Evolutionary conservation across 164 flowering plant species (phyloP).

Genomic region (Litsea cubeba): DNA sequence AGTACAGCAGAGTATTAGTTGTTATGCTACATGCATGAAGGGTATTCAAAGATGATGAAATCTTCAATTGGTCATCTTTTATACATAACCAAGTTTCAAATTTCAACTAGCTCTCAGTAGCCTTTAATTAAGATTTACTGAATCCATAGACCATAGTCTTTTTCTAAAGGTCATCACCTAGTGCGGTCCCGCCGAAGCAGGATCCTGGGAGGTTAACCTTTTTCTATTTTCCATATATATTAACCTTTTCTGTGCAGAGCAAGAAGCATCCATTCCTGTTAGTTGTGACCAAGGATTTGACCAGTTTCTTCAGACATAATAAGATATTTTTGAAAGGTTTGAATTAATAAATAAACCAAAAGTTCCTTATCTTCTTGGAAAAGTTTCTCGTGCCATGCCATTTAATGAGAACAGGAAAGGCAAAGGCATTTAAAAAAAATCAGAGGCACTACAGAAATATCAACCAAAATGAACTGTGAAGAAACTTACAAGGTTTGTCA

Average conservation of each 20-base stretch:
- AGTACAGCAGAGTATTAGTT: neutral
- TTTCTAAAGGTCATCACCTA: no score
- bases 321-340: neutral
- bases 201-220: no score
- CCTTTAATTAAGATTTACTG: neutral
- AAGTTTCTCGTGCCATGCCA: neutral
- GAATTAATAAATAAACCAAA: neutral
- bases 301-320: neutral
- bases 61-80: neutral
- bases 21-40: neutral
- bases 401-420: neutral
- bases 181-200: no score
- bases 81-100: neutral
- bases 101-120: neutral
- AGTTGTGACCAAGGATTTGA: neutral
- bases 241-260: neutral
- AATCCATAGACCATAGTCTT: no score
- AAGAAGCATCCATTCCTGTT: neutral
- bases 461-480: neutral
- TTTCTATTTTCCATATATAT: no score
- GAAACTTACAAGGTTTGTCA: conserved; percentile 86
- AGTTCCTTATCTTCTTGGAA: neutral
- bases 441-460: neutral
- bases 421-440: neutral
- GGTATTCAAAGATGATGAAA: neutral